These are phyloP conservation scores for Erythrobasidium hasegawianum DNA, from an alignment of 1,284 basidiomycete species.

Conservation along the genomic window DNA sequence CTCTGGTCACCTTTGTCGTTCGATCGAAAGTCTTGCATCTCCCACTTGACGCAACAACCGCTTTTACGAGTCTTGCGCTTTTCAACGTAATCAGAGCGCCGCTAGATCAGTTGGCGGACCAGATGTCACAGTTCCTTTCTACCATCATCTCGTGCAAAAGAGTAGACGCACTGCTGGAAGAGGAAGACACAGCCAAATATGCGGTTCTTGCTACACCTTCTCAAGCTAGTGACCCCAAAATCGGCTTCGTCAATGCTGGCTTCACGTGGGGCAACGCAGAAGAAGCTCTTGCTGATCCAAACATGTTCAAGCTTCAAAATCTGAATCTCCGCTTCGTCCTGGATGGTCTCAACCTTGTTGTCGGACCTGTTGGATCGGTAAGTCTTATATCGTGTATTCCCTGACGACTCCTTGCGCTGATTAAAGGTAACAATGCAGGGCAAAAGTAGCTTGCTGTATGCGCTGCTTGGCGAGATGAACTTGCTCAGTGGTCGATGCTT, in stretches of 20 bases:
- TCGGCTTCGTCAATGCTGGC: conserved; percentile 55
- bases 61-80: conserved; percentile 56
- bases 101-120: conserved; percentile 45
- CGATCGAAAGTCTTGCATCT: conserved; percentile 51
- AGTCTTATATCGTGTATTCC: too few species aligned
- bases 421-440: too few species aligned
- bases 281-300: conserved; percentile 35
- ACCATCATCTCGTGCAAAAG: conserved; percentile 51
- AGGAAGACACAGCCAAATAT: conserved; percentile 57
- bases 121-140: conserved; percentile 54
- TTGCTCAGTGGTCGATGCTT: conserved; percentile 54
- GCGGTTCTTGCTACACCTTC: conserved; percentile 47
- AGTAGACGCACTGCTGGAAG: conserved; percentile 53
- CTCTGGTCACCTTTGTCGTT: conserved; percentile 42
- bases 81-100: conserved; percentile 55
- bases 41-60: conserved; percentile 51
- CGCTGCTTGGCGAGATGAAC: conserved; percentile 58
- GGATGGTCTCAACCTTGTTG: conserved; percentile 61
- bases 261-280: conserved; percentile 49
- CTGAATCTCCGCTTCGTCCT: conserved; percentile 65
- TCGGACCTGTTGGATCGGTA: conserved; percentile 70
- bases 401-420: too few species aligned
- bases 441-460: conserved; percentile 67
- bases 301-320: conserved; percentile 52
- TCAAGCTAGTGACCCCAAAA: conserved; percentile 47